phyloP scores from a whole-genome alignment of 805 yeast species.

The Candida loeiensis region DNA sequence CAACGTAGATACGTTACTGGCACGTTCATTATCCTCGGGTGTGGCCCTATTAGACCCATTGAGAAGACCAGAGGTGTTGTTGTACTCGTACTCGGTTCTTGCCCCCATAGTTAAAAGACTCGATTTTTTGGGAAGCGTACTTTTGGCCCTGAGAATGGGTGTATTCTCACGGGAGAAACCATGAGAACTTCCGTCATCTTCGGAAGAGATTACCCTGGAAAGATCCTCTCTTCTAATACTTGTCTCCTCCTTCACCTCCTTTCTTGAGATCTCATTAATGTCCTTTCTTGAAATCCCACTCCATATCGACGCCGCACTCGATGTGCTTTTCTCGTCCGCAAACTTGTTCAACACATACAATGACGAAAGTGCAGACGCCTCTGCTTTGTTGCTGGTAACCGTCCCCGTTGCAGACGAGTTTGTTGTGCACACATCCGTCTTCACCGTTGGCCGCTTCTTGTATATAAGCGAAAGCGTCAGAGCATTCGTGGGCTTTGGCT shows the following conservation, averaged over 20 bases:
- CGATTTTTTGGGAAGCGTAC: not conserved
- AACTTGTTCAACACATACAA: slow-evolving; percentile 35
- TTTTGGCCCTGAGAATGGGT: no score
- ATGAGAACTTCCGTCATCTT: not conserved
- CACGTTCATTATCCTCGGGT: not conserved
- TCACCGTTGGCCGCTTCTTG: slow-evolving; percentile 1
- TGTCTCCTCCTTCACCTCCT: no score
- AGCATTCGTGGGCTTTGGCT: slow-evolving; percentile 15
- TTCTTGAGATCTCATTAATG: no score
- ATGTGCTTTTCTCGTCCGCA: slow-evolving; percentile 17
- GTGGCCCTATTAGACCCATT: not conserved
- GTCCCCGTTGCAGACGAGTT: slow-evolving; percentile 36
- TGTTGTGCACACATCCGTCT: slow-evolving; percentile 30
- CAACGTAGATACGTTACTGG: not conserved
- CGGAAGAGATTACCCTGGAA: not conserved
- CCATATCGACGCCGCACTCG: slow-evolving; percentile 8
- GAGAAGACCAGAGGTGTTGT: not conserved
- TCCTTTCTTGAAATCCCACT: slow-evolving; percentile 1
- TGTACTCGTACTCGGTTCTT: not conserved
- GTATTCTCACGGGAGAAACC: not conserved
- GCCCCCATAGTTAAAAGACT: not conserved
- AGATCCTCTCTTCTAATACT: no score
- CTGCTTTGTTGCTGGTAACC: slow-evolving; percentile 26
- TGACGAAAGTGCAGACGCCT: slow-evolving; percentile 36
- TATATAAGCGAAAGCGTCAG: slow-evolving; percentile 3